These are phyloP conservation scores for Colletotrichum cordylinicola DNA, from an alignment of 2,329 filamentous ascomycete genomes.

Conservation along the genomic window DNA sequence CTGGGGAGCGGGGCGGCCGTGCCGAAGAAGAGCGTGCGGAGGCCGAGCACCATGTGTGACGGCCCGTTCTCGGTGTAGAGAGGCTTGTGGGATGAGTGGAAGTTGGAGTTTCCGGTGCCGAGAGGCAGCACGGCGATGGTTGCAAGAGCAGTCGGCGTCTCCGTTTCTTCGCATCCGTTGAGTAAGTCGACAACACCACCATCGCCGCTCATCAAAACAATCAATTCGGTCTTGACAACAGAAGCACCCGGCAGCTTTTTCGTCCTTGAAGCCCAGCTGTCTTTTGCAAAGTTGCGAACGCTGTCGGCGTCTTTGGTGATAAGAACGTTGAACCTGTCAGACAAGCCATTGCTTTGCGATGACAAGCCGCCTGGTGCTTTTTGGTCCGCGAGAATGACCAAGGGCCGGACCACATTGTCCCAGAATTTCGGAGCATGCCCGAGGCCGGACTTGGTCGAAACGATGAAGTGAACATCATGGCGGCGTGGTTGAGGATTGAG, in stretches of 20 bases:
- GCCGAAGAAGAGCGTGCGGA: conserved; percentile 67
- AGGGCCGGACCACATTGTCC: conserved; percentile 57
- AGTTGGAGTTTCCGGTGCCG: conserved; percentile 70
- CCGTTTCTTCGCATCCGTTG: conserved; percentile 58
- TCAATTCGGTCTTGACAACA: conserved; percentile 47
- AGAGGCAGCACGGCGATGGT: conserved; percentile 63
- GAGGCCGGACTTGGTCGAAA: conserved; percentile 72
- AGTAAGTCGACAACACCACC: conserved; percentile 85
- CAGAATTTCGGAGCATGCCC: conserved; percentile 63
- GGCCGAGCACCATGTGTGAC: conserved; percentile 51
- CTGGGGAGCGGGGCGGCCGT: conserved; percentile 59
- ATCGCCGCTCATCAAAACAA: conserved; percentile 86
- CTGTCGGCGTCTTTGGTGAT: conserved; percentile 68
- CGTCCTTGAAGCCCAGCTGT: conserved; percentile 36
- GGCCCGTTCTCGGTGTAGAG: conserved; percentile 47
- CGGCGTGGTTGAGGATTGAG: conserved; percentile 23
- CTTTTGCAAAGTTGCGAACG: conserved; percentile 66
- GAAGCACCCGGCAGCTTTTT: conserved; percentile 28
- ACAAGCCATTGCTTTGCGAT: conserved; percentile 14
- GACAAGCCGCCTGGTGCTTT: neutral
- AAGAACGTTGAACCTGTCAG: conserved; percentile 55
- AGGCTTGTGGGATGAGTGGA: conserved; percentile 66
- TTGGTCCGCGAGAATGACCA: conserved; percentile 51
- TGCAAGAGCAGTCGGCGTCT: conserved; percentile 33
- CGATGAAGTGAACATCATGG: conserved; percentile 61